Evolutionary conservation across 352 stramenopile genomes (phyloP), one percentile per base, ranked within the genome.

Genomic region (Globisporangium cylindrosporum): DNA sequence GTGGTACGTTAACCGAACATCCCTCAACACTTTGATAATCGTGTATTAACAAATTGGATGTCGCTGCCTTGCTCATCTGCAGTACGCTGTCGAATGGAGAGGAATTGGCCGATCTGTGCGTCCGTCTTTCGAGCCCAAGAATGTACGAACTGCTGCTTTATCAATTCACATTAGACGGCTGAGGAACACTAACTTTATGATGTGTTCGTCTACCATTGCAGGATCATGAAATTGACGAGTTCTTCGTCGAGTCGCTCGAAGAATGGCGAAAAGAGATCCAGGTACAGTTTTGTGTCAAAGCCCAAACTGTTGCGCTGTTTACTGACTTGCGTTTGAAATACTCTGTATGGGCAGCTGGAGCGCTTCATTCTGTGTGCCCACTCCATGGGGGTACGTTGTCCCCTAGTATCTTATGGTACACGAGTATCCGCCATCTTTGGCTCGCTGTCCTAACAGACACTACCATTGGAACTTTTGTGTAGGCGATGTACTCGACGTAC

Each of bases 1-100:
- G 83, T 94, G 79, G 86, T 94, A 66, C 25, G 84, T 76, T n/a
- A 27, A 27, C 4, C 3, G 18, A 34, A 27, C 24, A 15, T 7
- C 6, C 25, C 1, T n/a, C 7, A 25, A 41, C 29, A 20, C 2
- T 9, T 53, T 2, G 34, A 7, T 22, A 8, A 10, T 36, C 27
- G 24, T 22, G 29, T 56, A 29, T 22, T 10, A 14, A 43, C 38
- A 12, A 10, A n/a, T 22, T 18, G 18, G 27, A 27, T 25, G 6
- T 24, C 5, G 4, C 6, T 46, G 20, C 6, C 20, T 59, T 24
- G 14, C 18, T 62, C 25, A 38, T 69, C 3, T 46, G 29, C 24
- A 93, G 86, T 94, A 92, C 58, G 84, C 86, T 12, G 86, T 94
- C 29, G 86, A 94, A 34, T 94, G 86, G 86, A 90, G 87, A 63